phyloP scores from a whole-genome alignment of 129 eudicot species.

The Solidago caesia region DNA sequence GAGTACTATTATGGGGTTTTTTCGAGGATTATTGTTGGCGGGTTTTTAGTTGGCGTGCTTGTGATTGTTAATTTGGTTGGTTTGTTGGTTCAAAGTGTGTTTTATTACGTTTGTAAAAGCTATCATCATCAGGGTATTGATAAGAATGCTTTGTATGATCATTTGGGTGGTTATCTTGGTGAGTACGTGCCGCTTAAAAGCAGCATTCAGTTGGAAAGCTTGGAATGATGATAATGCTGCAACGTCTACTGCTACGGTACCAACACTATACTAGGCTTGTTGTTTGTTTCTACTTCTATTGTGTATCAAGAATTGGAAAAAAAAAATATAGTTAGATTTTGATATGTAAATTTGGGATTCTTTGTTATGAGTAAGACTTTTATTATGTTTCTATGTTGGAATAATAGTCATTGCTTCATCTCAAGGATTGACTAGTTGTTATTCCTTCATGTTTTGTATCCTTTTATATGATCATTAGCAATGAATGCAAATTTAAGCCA shows the following conservation, averaged over 20 bases:
- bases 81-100: slow-evolving; percentile 85
- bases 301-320: slow-evolving; percentile 23
- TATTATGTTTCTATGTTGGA: neutral
- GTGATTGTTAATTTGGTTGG: slow-evolving; percentile 85
- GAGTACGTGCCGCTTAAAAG: slow-evolving; percentile 95
- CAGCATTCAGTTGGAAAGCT: slow-evolving; percentile 89
- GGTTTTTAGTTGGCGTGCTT: slow-evolving; percentile 79
- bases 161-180: slow-evolving; percentile 89
- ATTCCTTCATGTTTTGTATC: neutral
- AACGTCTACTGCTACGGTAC: slow-evolving; percentile 7
- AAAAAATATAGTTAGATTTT: neutral
- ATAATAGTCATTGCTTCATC: neutral
- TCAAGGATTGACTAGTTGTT: neutral
- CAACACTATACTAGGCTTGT: slow-evolving; percentile 10
- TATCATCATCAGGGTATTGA: slow-evolving; percentile 81
- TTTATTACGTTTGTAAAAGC: slow-evolving; percentile 91
- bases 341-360: slow-evolving; percentile 28
- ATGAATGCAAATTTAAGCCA: neutral
- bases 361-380: slow-evolving; percentile 11
- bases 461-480: slow-evolving; percentile 1
- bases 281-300: slow-evolving; percentile 30
- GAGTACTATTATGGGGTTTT: slow-evolving; percentile 53
- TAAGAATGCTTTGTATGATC: slow-evolving; percentile 76
- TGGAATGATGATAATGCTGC: slow-evolving; percentile 37
- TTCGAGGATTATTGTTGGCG: slow-evolving; percentile 71